Conservation (phyloP, 352 stramenopile genomes). For the Pythium sukuiense region DNA sequence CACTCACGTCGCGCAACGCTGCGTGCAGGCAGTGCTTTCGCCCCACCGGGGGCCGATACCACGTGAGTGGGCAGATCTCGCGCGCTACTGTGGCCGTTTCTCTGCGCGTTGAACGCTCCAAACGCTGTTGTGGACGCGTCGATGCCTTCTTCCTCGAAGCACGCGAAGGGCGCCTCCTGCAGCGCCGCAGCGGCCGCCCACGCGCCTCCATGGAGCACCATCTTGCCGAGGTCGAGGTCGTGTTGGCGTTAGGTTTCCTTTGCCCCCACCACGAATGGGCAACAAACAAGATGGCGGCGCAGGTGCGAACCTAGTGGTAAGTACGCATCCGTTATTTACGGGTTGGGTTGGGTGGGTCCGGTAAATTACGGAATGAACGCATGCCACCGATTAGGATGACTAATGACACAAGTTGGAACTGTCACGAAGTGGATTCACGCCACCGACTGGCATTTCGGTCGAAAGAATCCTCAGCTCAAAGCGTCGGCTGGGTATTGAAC, state of each 20-base stretch:
- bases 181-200: constrained; percentile 36
- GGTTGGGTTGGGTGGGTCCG: background rate
- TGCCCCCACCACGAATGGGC: constrained; percentile 18
- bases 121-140: constrained; percentile 3
- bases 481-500: constrained; percentile 8
- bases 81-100: background rate
- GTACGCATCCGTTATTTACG: constrained; percentile 5
- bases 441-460: constrained; percentile 7
- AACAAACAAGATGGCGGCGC: background rate
- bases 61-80: constrained; percentile 31
- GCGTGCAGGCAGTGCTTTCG: constrained; percentile 41
- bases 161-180: constrained; percentile 71
- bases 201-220: constrained; percentile 9
- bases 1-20: constrained; percentile 53
- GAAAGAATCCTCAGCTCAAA: constrained; percentile 22
- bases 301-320: constrained; percentile 19
- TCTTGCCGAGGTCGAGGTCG: background rate
- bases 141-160: constrained; percentile 64
- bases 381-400: constrained; percentile 1
- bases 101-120: background rate
- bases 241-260: constrained; percentile 2
- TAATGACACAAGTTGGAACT: background rate
- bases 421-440: background rate
- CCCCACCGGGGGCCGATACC: constrained; percentile 31
- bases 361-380: background rate